These are phyloP conservation scores for Beauveria asiatica DNA, from an alignment of 2,329 filamentous ascomycete species.

Conservation along the genomic window DNA sequence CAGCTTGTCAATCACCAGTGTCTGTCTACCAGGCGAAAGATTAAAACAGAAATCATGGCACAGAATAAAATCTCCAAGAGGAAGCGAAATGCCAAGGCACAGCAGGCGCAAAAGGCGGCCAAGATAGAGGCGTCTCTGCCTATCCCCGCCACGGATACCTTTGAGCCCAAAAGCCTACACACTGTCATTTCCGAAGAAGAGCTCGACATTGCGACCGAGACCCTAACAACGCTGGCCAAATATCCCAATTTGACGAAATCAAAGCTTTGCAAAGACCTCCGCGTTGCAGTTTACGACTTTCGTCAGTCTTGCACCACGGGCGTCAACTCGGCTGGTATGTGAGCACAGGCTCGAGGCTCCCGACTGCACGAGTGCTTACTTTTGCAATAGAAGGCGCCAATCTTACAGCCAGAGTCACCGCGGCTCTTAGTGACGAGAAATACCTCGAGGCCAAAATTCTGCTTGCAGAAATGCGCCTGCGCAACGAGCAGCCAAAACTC, in stretches of 20 bases:
- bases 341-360: background rate
- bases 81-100: slow-evolving; percentile 31
- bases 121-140: slow-evolving; percentile 33
- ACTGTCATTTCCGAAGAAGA: slow-evolving; percentile 54
- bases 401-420: slow-evolving; percentile 58
- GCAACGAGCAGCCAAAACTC: slow-evolving; percentile 56
- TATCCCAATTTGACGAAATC: slow-evolving; percentile 58
- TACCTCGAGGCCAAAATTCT: slow-evolving; percentile 57
- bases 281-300: slow-evolving; percentile 60
- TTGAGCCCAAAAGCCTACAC: slow-evolving; percentile 42
- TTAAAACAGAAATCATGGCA: slow-evolving; percentile 24
- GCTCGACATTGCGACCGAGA: slow-evolving; percentile 59
- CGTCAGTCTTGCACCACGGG: slow-evolving; percentile 61
- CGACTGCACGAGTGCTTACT: slow-evolving; percentile 10
- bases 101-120: slow-evolving; percentile 27
- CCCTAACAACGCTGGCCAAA: slow-evolving; percentile 47
- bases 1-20: background rate
- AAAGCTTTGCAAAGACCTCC: slow-evolving; percentile 57
- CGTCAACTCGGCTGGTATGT: slow-evolving; percentile 44
- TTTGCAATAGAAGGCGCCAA: slow-evolving; percentile 41
- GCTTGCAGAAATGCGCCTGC: slow-evolving; percentile 61
- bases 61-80: slow-evolving; percentile 39
- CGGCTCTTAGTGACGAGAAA: slow-evolving; percentile 55
- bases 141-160: slow-evolving; percentile 25
- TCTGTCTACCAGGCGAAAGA: background rate